Evolutionary conservation across 2,329 filamentous ascomycete species (phyloP).

Genomic region (Pezizomycotina sp.): DNA sequence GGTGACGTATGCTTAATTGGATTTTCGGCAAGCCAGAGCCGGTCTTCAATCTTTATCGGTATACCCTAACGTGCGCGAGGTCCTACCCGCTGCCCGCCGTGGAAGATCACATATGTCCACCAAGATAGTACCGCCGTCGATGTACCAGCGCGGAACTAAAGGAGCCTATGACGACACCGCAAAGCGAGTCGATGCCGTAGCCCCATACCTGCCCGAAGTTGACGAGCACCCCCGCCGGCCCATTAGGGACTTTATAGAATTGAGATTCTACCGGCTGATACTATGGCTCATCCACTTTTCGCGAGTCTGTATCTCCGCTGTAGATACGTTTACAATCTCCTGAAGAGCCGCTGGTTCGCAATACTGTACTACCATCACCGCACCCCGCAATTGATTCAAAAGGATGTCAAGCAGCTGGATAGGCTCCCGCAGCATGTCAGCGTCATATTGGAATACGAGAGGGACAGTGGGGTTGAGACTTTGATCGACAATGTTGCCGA

Average conservation of each 20-base stretch:
- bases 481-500: conserved; percentile 84
- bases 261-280: conserved; percentile 47
- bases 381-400: conserved; percentile 78
- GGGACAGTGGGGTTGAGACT: conserved; percentile 58
- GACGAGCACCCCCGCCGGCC: too few species aligned
- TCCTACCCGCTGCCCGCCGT: too few species aligned
- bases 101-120: too few species aligned
- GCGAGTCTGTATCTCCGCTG: conserved; percentile 80
- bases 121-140: too few species aligned
- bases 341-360: conserved; percentile 60
- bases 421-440: conserved; percentile 74
- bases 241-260: conserved; percentile 44
- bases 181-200: too few species aligned
- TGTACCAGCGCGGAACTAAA: too few species aligned
- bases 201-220: too few species aligned
- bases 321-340: conserved; percentile 60
- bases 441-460: conserved; percentile 61
- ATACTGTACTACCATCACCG: conserved; percentile 90
- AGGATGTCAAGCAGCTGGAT: conserved; percentile 60
- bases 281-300: conserved; percentile 58
- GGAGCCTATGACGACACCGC: too few species aligned
- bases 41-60: too few species aligned
- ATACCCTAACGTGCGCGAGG: too few species aligned
- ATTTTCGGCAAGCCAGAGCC: too few species aligned
- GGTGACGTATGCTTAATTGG: too few species aligned